phyloP scores from a whole-genome alignment of 1,139 yeast genomes.

The Taphrina betulina region DNA sequence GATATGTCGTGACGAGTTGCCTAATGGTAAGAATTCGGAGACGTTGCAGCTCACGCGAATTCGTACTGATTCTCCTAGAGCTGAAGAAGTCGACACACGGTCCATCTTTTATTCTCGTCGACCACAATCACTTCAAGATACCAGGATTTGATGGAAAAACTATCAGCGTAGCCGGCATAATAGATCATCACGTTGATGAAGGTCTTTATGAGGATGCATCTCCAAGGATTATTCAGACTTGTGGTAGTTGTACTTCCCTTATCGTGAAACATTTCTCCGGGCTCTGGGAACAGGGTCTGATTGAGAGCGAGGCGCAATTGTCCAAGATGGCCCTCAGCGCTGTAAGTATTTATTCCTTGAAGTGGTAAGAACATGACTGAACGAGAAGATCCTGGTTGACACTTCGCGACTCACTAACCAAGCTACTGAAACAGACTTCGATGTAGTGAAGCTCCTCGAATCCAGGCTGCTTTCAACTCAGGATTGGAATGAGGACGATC shows the following conservation, averaged over 20 bases:
- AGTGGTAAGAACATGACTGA: conserved; percentile 42
- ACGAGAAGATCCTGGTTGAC: conserved; percentile 16
- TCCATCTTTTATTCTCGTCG: conserved; percentile 64
- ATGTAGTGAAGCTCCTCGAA: conserved; percentile 49
- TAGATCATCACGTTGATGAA: conserved; percentile 89
- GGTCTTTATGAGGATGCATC: conserved; percentile 45
- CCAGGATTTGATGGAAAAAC: conserved; percentile 42
- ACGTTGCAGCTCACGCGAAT: conserved; percentile 7
- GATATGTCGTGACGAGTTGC: conserved; percentile 65
- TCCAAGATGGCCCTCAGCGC: conserved; percentile 62
- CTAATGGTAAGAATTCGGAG: conserved; percentile 34
- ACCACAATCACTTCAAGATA: conserved; percentile 74
- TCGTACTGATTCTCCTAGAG: not conserved
- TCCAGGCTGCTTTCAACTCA: conserved; percentile 36
- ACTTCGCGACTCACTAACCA: conserved; percentile 44
- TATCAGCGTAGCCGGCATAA: conserved; percentile 55
- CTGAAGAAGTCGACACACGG: not conserved
- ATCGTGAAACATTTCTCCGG: conserved; percentile 63
- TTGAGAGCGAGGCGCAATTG: conserved; percentile 43
- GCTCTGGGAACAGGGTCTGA: conserved; percentile 35
- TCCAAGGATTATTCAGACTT: conserved; percentile 61
- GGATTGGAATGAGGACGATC: conserved; percentile 35
- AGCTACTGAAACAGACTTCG: conserved; percentile 56
- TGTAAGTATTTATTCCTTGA: too few species aligned
- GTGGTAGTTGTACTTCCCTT: conserved; percentile 78